These are phyloP conservation scores for Nicotiana knightiana DNA, from an alignment of 257 asterid species.

Conservation along the genomic window DNA sequence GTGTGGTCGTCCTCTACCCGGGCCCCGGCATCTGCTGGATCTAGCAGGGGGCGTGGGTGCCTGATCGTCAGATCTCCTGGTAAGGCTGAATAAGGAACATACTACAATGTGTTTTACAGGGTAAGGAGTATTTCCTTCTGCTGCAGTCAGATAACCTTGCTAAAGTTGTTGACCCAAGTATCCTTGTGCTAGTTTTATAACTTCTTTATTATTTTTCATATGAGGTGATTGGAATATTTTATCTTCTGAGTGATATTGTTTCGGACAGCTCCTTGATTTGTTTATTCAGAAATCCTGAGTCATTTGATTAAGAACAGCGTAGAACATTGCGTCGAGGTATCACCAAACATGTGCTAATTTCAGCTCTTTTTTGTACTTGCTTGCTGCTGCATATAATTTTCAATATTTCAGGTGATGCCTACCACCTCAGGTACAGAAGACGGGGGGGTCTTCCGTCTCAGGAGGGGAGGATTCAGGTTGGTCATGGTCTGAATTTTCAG, in stretches of 20 bases:
- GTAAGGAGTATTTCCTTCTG: constrained; percentile 76
- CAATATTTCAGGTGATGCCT: constrained; percentile 57
- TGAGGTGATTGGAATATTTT: background rate
- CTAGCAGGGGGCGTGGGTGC: no score
- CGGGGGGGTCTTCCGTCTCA: constrained; percentile 17
- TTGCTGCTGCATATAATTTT: constrained; percentile 20
- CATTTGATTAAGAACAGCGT: constrained; percentile 55
- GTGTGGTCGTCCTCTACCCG: no score
- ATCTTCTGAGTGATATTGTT: background rate
- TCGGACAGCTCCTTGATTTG: constrained; percentile 45
- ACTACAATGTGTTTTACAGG: constrained; percentile 41
- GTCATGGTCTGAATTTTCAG: constrained; percentile 19
- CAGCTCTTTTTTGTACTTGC: constrained; percentile 2
- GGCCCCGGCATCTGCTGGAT: no score
- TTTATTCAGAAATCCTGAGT: constrained; percentile 52
- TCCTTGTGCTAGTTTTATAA: constrained; percentile 37
- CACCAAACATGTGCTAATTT: constrained; percentile 8
- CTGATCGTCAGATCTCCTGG: no score
- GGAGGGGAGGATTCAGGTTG: constrained; percentile 60
- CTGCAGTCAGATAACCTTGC: constrained; percentile 77
- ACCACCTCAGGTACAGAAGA: constrained; percentile 49
- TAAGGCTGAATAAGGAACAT: background rate
- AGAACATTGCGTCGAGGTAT: constrained; percentile 76
- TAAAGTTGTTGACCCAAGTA: constrained; percentile 72
- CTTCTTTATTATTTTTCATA: constrained; percentile 1